Evolutionary conservation across 1,139 yeast genomes (phyloP), one percentile per base, ranked within the genome.

Genomic region (Candida sp.): DNA sequence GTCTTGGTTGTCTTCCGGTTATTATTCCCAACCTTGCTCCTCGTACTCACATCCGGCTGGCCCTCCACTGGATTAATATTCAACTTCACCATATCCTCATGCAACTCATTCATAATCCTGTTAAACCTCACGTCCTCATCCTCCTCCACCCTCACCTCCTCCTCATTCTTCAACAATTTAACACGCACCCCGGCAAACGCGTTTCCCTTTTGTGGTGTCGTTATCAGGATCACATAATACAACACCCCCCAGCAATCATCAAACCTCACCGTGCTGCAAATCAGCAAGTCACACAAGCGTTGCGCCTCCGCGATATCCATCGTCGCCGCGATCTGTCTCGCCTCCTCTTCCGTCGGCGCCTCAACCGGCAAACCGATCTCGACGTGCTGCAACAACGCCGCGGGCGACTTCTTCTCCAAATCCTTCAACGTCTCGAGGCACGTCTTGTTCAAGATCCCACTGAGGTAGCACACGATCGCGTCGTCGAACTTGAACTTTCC

Each of bases 31-130:
- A 5, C 11, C 11, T 32, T 32, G 34, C n/a, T 32, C 5, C 11
- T 32, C 9, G 11, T 32, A n/a, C 12, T 8, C 34, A 32, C 11
- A 11, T 7, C n/a, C 25, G 4, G 4, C 8, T 4, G 40, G 17
- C 17, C 17, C 17, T 17, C 17, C 17, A 17, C 8, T 22, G 34
- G 34, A 8, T 37, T 23, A 8, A 37, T 25, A 7, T 39, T 33
- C 32, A 45, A 39, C 4, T 28, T 33, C 9, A 22, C 26, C 31
- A 45, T 33, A 39, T 45, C 48, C 25, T 32, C 32, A 31, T 45
- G 39, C 17, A 45, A 39, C 26, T 38, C 48, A 30, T 25, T 31
- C 43, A 45, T 45, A 23, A 45, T 45, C 25, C 40, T 28, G 5
- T 38, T 32, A 38, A 45, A 45, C 11, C 5, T 45, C n/a, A 11